Evolutionary conservation across 345 rosid species (phyloP).

Genomic region (Noccaea caerulescens): DNA sequence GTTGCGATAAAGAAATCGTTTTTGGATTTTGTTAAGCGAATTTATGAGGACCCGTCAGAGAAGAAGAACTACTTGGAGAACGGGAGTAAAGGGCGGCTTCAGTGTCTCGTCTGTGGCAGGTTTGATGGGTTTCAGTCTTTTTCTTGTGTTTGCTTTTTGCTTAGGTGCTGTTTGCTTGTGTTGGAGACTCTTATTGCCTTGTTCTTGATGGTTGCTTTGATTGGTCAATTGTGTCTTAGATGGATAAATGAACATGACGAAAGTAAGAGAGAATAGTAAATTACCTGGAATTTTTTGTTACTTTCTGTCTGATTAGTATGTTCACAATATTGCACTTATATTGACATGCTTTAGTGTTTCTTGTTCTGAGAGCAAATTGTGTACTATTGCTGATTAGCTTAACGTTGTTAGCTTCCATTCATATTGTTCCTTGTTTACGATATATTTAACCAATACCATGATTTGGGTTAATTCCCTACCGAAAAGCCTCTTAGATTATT

Average conservation of each 20-base stretch:
- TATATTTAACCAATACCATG: constrained; percentile 1
- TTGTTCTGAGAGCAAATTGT: constrained; percentile 3
- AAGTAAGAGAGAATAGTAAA: constrained; percentile 27
- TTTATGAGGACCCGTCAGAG: constrained; percentile 62
- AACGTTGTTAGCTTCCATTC: constrained; percentile 16
- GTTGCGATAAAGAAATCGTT: constrained; percentile 66
- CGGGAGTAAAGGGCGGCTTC: constrained; percentile 77
- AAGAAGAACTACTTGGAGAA: constrained; percentile 79
- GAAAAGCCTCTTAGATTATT: constrained; percentile 18
- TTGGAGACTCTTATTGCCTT: constrained; percentile 36
- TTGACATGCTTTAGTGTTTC: constrained; percentile 25
- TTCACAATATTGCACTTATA: constrained; percentile 11
- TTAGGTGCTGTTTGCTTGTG: constrained; percentile 23
- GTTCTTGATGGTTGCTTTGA: constrained; percentile 30
- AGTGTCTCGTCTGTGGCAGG: constrained; percentile 78
- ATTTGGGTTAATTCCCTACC: background rate
- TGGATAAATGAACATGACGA: constrained; percentile 19
- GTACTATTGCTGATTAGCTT: constrained; percentile 15
- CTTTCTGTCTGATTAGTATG: constrained; percentile 6
- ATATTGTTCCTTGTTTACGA: constrained; percentile 10
- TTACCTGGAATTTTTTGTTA: constrained; percentile 1
- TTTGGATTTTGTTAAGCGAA: constrained; percentile 63
- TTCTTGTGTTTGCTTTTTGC: constrained; percentile 34
- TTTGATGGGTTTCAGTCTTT: constrained; percentile 36
- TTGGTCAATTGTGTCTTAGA: constrained; percentile 23